Base-by-base conservation (phyloP, 306 rosid genomes). In the Geum urbanum region DNA sequence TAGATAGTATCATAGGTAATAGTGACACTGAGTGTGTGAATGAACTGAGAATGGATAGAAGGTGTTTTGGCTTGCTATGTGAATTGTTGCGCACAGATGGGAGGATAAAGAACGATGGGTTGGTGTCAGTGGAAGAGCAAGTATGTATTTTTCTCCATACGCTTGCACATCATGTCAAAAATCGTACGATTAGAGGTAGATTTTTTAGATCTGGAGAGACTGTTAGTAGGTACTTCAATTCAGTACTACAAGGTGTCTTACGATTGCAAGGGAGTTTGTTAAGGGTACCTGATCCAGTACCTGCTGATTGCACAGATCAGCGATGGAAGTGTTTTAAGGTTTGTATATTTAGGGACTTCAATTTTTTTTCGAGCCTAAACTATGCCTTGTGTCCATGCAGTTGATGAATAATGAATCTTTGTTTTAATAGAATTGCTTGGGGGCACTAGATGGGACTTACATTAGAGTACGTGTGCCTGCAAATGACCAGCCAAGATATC, bases 81-180 rank as follows among this genome's bases (percentile, higher is more conserved):
- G 70, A 46, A 66, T 11, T 65, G 5, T 41, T 46, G 11, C 22
- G 10, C 27, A 22, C 7, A 12, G 9, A 11, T 66, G 56, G 70
- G 48, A 14, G 20, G 67, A 9, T 62, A 9, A 62, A 62, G 11
- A 62, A 6, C 9, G 20, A 62, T n/a, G 67, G 67, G 3, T 15
- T 13, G 20, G 67, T 62, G 12, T 35, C 48, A 16, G 0, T 16
- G 5, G 49, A 62, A 43, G 70, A 66, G 56, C 19, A 66, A 66
- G 22, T 24, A 20, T 46, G 67, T 11, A 22, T 24, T 54, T 22
- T 65, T 20, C 1, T 47, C 4, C 40, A 19, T 45, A 64, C 14
- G 45, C 56, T 66, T 66, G 57, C 43, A 4, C 57, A 66, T 24
- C 57, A 66, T 46, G 70, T 66, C 7, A 66, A 66, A 14, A 46